Conservation (phyloP, 352 stramenopile species). For the Globisporangium recalcitrans region DNA sequence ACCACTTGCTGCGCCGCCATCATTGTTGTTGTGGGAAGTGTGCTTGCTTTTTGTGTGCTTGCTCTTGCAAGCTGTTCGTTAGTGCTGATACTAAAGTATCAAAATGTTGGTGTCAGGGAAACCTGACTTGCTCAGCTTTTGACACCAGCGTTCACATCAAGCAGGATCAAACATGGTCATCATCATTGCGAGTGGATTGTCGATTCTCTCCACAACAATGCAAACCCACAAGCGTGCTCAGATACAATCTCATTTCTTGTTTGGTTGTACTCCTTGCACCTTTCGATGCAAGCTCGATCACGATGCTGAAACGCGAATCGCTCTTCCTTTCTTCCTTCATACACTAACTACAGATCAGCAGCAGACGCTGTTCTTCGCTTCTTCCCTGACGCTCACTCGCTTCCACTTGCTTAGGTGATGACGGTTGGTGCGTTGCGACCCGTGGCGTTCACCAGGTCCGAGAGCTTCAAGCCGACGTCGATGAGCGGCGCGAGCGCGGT, state of each 20-base stretch:
- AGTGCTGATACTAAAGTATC: neutral
- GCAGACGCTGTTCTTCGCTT: neutral
- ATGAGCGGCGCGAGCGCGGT: slow-evolving; percentile 88
- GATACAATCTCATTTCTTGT: neutral
- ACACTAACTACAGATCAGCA: neutral
- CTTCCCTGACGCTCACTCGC: neutral
- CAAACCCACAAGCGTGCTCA: neutral
- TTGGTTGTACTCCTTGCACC: neutral
- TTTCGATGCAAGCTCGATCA: neutral
- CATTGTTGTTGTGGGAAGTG: neutral
- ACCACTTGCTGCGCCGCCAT: slow-evolving; percentile 30
- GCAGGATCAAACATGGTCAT: no score
- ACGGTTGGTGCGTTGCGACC: slow-evolving; percentile 93
- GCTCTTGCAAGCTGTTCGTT: neutral
- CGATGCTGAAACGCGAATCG: neutral
- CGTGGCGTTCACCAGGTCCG: slow-evolving; percentile 90
- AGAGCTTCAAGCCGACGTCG: slow-evolving; percentile 89
- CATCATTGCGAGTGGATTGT: no score
- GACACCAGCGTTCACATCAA: no score
- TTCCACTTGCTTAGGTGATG: slow-evolving; percentile 89
- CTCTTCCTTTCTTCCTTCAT: neutral
- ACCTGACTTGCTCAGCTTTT: no score
- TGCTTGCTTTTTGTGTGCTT: neutral
- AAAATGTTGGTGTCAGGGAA: neutral
- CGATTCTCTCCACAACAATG: no score